phyloP scores from a whole-genome alignment of 2,329 filamentous ascomycete genomes.

The Penicillium sp. region DNA sequence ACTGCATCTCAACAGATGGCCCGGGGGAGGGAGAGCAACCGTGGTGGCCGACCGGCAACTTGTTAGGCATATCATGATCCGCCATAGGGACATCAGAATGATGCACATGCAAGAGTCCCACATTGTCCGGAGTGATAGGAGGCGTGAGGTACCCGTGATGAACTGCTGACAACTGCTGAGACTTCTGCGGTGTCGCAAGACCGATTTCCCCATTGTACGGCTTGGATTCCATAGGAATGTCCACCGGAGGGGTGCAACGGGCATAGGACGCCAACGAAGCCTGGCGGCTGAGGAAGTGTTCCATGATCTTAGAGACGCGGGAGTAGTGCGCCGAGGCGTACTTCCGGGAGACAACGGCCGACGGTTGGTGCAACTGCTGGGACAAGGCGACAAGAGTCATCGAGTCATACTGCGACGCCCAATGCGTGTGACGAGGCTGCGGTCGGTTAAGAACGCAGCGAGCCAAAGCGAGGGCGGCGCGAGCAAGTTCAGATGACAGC shows the following conservation, averaged over 20 bases:
- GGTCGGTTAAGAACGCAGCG: slow-evolving; percentile 78
- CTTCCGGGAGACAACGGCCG: slow-evolving; percentile 64
- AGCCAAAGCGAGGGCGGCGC: slow-evolving; percentile 79
- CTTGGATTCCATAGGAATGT: slow-evolving; percentile 38
- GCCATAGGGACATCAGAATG: slow-evolving; percentile 19
- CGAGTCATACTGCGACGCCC: slow-evolving; percentile 57
- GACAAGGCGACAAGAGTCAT: slow-evolving; percentile 58
- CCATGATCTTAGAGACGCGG: slow-evolving; percentile 60
- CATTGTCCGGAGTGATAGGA: slow-evolving; percentile 47
- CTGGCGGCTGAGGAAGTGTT: slow-evolving; percentile 63
- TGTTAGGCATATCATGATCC: slow-evolving; percentile 34
- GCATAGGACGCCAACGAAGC: slow-evolving; percentile 51
- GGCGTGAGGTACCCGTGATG: slow-evolving; percentile 47
- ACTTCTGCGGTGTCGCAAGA: slow-evolving; percentile 44
- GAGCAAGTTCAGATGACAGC: slow-evolving; percentile 83
- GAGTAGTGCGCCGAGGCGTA: slow-evolving; percentile 65
- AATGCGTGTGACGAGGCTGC: slow-evolving; percentile 71
- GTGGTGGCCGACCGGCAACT: slow-evolving; percentile 24
- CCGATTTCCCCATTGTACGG: slow-evolving; percentile 42
- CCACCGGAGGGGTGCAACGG: slow-evolving; percentile 42
- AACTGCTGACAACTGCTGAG: slow-evolving; percentile 33
- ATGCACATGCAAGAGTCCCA: slow-evolving; percentile 38
- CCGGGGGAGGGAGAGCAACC: slow-evolving; percentile 40
- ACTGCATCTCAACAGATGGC: slow-evolving; percentile 37
- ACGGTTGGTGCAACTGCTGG: slow-evolving; percentile 64